phyloP scores from a whole-genome alignment of 306 rosid genomes.

The Neltuma alba region DNA sequence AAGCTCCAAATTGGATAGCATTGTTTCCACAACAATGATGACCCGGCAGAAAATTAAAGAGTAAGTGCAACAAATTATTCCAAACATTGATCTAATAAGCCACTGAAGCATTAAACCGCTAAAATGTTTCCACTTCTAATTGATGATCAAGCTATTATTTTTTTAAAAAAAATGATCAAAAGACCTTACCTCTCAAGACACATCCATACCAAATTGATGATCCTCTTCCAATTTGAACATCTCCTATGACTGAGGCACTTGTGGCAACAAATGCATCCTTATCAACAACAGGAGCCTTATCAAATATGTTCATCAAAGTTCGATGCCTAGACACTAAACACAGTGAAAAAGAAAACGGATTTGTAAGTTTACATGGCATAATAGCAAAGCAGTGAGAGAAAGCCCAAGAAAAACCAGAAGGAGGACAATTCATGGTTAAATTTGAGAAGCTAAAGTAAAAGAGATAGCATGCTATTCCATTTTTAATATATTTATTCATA shows the following conservation, averaged over 20 bases:
- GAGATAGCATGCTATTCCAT: neutral
- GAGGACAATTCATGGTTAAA: neutral
- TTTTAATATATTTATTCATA: neutral
- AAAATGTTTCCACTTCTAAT: constrained; percentile 14
- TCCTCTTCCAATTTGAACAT: constrained; percentile 79
- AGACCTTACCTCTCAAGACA: constrained; percentile 70
- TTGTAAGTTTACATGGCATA: constrained; percentile 10
- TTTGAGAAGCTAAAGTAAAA: neutral
- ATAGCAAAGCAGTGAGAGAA: neutral
- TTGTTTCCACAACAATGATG: neutral
- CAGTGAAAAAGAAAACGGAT: constrained; percentile 1
- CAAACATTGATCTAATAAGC: neutral
- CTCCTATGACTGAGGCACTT: constrained; percentile 86
- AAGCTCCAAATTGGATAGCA: constrained; percentile 11
- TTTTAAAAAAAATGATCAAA: constrained; percentile 6
- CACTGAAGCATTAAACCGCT: constrained; percentile 6
- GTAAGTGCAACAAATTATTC: neutral
- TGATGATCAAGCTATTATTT: neutral
- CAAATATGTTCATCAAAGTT: constrained; percentile 87
- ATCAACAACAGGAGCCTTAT: constrained; percentile 85
- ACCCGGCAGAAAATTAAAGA: neutral
- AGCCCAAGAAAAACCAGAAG: neutral
- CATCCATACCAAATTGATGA: constrained; percentile 98
- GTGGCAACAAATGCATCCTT: constrained; percentile 92
- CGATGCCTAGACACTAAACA: constrained; percentile 89